phyloP scores from a whole-genome alignment of 1,139 yeast species.

The Geotrichum europaeum region DNA sequence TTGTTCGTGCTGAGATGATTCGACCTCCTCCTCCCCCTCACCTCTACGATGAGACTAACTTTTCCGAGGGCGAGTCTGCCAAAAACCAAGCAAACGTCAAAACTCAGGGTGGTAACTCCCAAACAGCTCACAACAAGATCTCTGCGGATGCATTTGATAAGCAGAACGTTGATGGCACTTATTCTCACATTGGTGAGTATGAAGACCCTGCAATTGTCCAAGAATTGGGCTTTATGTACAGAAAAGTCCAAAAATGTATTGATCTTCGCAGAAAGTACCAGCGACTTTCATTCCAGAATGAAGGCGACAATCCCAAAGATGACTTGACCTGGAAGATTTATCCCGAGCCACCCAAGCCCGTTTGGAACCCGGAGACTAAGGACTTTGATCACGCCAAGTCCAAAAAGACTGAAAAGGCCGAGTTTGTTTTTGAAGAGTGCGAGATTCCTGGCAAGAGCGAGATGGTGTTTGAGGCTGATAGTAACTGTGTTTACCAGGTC shows the following conservation, averaged over 20 bases:
- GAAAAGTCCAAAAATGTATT: conserved; percentile 65
- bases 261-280: conserved; percentile 74
- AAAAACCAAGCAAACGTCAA: not conserved
- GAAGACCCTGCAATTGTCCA: conserved; percentile 63
- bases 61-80: conserved; percentile 10
- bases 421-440: conserved; percentile 56
- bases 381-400: conserved; percentile 21
- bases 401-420: conserved; percentile 35
- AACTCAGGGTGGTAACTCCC: not conserved
- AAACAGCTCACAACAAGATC: conserved; percentile 4
- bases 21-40: conserved; percentile 28
- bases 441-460: conserved; percentile 59
- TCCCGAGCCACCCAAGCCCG: conserved; percentile 92
- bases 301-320: conserved; percentile 79
- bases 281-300: conserved; percentile 62
- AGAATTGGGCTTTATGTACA: conserved; percentile 64
- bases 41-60: conserved; percentile 5
- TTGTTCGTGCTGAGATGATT: conserved; percentile 22
- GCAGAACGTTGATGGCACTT: conserved; percentile 27
- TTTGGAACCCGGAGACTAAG: conserved; percentile 64
- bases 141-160: conserved; percentile 21
- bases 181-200: conserved; percentile 24
- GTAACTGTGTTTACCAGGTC: conserved; percentile 65
- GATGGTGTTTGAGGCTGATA: conserved; percentile 48
- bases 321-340: conserved; percentile 64